phyloP scores from a whole-genome alignment of 768 basidiomycete genomes.

The Pulveroboletus sp. region DNA sequence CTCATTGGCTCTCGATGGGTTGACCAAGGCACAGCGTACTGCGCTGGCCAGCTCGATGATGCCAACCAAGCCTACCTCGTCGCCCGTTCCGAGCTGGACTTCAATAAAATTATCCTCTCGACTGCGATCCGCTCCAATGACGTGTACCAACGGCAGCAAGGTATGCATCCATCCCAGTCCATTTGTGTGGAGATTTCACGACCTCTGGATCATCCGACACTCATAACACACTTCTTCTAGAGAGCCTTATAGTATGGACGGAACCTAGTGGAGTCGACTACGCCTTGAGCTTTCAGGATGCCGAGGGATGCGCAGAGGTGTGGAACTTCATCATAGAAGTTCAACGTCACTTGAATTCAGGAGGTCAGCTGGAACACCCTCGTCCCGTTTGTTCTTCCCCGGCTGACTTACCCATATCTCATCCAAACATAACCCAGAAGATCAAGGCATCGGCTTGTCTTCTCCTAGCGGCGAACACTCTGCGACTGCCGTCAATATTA shows the following conservation, averaged over 20 bases:
- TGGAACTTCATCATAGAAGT: slow-evolving; percentile 97
- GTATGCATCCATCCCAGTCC: slow-evolving; percentile 39
- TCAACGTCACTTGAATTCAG: slow-evolving; percentile 72
- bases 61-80: slow-evolving; percentile 76
- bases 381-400: slow-evolving; percentile 7
- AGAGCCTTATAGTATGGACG: slow-evolving; percentile 98
- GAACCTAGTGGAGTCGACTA: slow-evolving; percentile 93
- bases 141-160: slow-evolving; percentile 85
- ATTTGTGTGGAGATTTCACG: background rate
- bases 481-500: slow-evolving; percentile 58
- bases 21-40: slow-evolving; percentile 96
- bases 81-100: slow-evolving; percentile 76
- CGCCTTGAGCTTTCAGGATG: slow-evolving; percentile 94
- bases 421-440: slow-evolving; percentile 34
- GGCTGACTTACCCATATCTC: slow-evolving; percentile 16
- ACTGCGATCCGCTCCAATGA: slow-evolving; percentile 80
- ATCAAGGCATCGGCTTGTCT: slow-evolving; percentile 48
- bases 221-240: slow-evolving; percentile 44
- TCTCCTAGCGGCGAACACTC: slow-evolving; percentile 63
- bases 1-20: slow-evolving; percentile 88
- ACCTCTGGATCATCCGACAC: slow-evolving; percentile 9
- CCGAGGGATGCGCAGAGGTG: slow-evolving; percentile 91
- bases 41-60: slow-evolving; percentile 82
- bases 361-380: slow-evolving; percentile 43
- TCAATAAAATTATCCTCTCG: slow-evolving; percentile 67